These are phyloP conservation scores for Calycina herbarum DNA, from an alignment of 2,329 filamentous ascomycete genomes.

Conservation along the genomic window DNA sequence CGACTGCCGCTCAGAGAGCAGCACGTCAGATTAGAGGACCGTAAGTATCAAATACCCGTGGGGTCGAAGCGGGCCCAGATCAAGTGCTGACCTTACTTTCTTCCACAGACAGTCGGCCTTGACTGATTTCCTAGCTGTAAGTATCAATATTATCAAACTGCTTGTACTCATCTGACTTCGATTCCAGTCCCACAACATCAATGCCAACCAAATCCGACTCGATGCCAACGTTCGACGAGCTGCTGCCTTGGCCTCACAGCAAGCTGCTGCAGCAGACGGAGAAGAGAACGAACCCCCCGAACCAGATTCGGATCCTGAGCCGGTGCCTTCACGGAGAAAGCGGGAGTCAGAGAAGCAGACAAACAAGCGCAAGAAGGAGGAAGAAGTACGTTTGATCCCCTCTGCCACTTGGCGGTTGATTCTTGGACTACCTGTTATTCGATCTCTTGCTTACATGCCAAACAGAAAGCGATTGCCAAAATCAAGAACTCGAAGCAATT, in stretches of 20 bases:
- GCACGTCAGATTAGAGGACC: slow-evolving; percentile 35
- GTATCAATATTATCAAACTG: slow-evolving; percentile 27
- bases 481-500: slow-evolving; percentile 61
- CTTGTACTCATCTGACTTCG: slow-evolving; percentile 43
- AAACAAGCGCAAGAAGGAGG: slow-evolving; percentile 39
- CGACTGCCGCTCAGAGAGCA: slow-evolving; percentile 12
- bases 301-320: slow-evolving; percentile 32
- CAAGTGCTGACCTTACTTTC: slow-evolving; percentile 11
- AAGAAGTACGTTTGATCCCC: slow-evolving; percentile 40
- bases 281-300: slow-evolving; percentile 30
- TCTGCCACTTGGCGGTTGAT: slow-evolving; percentile 5
- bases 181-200: slow-evolving; percentile 70
- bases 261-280: slow-evolving; percentile 39
- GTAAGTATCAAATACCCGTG: slow-evolving; percentile 24
- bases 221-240: slow-evolving; percentile 50
- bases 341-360: slow-evolving; percentile 35
- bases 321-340: slow-evolving; percentile 28
- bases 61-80: background rate
- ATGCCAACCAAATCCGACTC: slow-evolving; percentile 54
- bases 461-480: slow-evolving; percentile 55
- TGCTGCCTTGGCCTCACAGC: slow-evolving; percentile 40
- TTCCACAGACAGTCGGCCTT: slow-evolving; percentile 58
- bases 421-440: background rate
- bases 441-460: slow-evolving; percentile 13
- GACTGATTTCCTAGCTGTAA: slow-evolving; percentile 66